phyloP scores from a whole-genome alignment of 768 basidiomycete genomes.

The Russula sp. region DNA sequence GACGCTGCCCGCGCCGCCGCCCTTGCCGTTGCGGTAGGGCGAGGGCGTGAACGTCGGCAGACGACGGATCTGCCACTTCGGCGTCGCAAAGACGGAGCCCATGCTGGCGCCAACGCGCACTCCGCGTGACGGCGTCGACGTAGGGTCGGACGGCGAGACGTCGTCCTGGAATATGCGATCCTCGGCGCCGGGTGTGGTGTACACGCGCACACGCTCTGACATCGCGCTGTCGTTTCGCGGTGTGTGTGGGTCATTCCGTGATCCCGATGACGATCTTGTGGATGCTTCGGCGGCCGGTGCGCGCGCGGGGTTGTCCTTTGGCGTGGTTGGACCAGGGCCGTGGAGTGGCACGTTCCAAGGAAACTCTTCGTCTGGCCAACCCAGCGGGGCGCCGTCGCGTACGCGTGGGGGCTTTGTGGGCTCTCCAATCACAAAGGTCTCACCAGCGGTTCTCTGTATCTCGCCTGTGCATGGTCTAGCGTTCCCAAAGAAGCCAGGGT shows the following conservation, averaged over 20 bases:
- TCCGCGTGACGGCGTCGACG: constrained; percentile 76
- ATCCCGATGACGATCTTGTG: constrained; percentile 38
- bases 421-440: too few relatives aligned
- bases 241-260: constrained; percentile 45
- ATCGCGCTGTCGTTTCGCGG: constrained; percentile 49
- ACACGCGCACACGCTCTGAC: constrained; percentile 29
- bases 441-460: too few relatives aligned
- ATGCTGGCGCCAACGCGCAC: constrained; percentile 34
- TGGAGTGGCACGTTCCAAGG: too few relatives aligned
- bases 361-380: too few relatives aligned
- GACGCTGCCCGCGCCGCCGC: not conserved
- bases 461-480: too few relatives aligned
- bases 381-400: too few relatives aligned
- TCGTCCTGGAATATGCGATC: constrained; percentile 34
- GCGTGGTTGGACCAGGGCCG: constrained; percentile 41
- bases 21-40: constrained; percentile 1
- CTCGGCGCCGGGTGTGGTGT: constrained; percentile 25
- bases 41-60: constrained; percentile 2
- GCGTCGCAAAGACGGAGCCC: constrained; percentile 19
- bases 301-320: constrained; percentile 27
- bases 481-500: too few relatives aligned
- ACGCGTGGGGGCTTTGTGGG: not conserved
- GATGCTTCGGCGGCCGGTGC: constrained; percentile 23
- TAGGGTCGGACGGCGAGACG: constrained; percentile 66
- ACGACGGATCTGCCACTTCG: constrained; percentile 19